Base-by-base conservation (phyloP, 371 early-diverging fungal genomes). In the Rhizopus microsporus region DNA sequence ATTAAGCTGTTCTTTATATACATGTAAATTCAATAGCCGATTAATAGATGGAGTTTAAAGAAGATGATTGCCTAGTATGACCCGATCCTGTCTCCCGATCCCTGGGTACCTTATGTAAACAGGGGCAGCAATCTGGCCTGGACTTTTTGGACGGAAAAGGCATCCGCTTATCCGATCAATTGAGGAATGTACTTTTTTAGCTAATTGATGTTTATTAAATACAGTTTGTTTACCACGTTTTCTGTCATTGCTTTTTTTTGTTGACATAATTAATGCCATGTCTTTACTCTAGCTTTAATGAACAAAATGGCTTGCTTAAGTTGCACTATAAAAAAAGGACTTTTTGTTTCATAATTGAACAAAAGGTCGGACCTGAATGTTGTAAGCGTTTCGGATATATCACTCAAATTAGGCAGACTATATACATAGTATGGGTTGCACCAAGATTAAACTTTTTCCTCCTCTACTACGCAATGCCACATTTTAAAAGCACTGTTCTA, bases 51-150 rank as follows among this genome's bases (percentile, higher is more conserved):
- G n/a, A 16, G 15, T 33, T 35, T 16, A 50, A 16, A 16, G 4
- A 34, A 31, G 44, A 44, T n/a, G 38, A 37, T 7, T 37, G 13
- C 38, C 38, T 37, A 10, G 38, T 37, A 17, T 29, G 46, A 46
- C 46, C 46, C 46, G 46, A 46, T 46, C 46, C 46, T 46, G 10
- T 43, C 15, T 29, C 46, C 46, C 46, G 46, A 46, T 23, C 15
- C 46, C 30, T 46, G 46, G 46, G 46, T 7, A 17, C 46, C 29
- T 46, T 23, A 29, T 10, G 38, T 37, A 37, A 37, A 37, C 38
- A 37, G 38, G 13, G 13, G 38, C 7, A 13, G 13, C 7, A 37
- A 37, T 7, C 5, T 10, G 38, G 38, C 38, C 38, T 37, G 38
- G 38, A 13, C 13, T 37, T 37, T 10, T 10, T 37, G 7, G 38